Evolutionary conservation across 371 early-diverging fungal genomes (phyloP), one percentile per base, ranked within the genome.

Genomic region (Syncephalis fuscata): DNA sequence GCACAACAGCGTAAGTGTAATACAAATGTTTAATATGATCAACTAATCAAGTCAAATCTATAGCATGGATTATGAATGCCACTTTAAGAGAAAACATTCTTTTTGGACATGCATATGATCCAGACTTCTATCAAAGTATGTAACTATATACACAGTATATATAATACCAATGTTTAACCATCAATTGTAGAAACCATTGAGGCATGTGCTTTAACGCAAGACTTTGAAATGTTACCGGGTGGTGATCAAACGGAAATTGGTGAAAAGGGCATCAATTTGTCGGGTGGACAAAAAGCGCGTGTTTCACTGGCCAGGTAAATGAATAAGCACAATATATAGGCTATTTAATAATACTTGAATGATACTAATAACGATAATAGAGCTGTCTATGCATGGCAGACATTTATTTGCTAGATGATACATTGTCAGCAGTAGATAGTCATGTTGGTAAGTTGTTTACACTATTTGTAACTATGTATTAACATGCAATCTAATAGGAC

Each of bases 21-120:
- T n/a, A n/a, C n/a, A n/a, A n/a, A n/a, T n/a, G n/a, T n/a, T n/a
- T n/a, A n/a, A n/a, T n/a, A n/a, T n/a, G n/a, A n/a, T n/a, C n/a
- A n/a, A n/a, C n/a, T n/a, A n/a, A n/a, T n/a, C n/a, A n/a, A n/a
- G n/a, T n/a, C n/a, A n/a, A n/a, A n/a, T n/a, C n/a, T n/a, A 61
- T 62, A 44, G 80, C 96, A n/a, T 95, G 92, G 93, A 82, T 97
- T 26, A 80, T 85, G 79, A 92, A 90, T 54, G 81, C 80, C 22
- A 82, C 88, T 0, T 49, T 98, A 10, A 72, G 85, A 17, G 87
- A 88, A 42, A 96, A 96, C 58, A 85, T 96, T 56, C 56, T 86
- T 15, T 95, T 97, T 74, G 94, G 95, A 9, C 66, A 70, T 53
- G 64, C 70, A 1, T 86, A 67, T 56, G 85, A 92, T 47, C 67